phyloP scores from a whole-genome alignment of 495 filamentous ascomycete genomes.

The Aspergillus campestris region DNA sequence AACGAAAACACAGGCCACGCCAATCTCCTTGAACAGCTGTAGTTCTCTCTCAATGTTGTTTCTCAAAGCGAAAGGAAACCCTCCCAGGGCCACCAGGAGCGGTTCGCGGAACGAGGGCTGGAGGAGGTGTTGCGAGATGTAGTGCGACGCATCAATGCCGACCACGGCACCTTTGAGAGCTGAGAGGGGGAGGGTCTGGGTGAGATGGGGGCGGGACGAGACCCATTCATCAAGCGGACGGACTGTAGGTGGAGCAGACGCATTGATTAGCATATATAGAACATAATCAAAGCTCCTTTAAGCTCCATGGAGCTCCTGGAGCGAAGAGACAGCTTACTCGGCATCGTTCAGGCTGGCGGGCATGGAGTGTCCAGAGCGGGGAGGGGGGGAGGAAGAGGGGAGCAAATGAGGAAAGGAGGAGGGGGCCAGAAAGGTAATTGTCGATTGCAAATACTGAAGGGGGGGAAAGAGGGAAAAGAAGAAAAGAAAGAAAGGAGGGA shows the following conservation, averaged over 20 bases:
- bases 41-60: conserved; percentile 66
- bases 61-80: conserved; percentile 70
- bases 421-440: conserved; percentile 1
- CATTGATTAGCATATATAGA: conserved; percentile 1
- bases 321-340: conserved; percentile 22
- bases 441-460: background rate
- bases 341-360: conserved; percentile 29
- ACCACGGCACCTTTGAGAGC: conserved; percentile 62
- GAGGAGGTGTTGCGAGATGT: conserved; percentile 66
- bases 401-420: background rate
- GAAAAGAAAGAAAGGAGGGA: conserved; percentile 14
- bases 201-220: conserved; percentile 24
- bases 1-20: conserved; percentile 67
- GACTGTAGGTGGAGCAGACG: conserved; percentile 31
- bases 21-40: conserved; percentile 50
- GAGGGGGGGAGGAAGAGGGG: conserved; percentile 1
- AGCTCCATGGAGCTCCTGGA: background rate
- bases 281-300: conserved; percentile 2
- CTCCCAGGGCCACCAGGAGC: conserved; percentile 81
- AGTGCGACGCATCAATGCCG: conserved; percentile 86
- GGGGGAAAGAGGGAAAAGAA: background rate
- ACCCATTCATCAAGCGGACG: conserved; percentile 53
- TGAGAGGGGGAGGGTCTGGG: conserved; percentile 49
- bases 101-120: conserved; percentile 66
- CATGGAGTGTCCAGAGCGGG: conserved; percentile 16